Evolutionary conservation across 2,329 filamentous ascomycete genomes (phyloP).

Genomic region (Bisporella sp.): DNA sequence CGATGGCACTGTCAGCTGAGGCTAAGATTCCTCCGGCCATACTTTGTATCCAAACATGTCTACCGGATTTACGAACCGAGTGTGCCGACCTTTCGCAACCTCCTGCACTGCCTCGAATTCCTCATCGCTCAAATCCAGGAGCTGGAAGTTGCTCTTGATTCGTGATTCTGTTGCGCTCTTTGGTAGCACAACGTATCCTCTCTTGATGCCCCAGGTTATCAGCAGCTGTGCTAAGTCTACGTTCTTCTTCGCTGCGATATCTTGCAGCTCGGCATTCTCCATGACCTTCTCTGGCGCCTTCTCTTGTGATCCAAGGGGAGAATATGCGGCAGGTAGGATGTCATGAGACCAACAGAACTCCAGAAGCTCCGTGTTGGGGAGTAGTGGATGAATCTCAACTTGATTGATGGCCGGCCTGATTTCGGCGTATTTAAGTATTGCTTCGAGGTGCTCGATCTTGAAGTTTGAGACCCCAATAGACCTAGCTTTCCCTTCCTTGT

Average conservation of each 20-base stretch:
- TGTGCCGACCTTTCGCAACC: slow-evolving; percentile 58
- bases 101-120: slow-evolving; percentile 48
- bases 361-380: slow-evolving; percentile 62
- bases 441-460: slow-evolving; percentile 43
- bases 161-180: slow-evolving; percentile 62
- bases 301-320: slow-evolving; percentile 56
- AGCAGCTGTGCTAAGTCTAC: slow-evolving; percentile 54
- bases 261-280: slow-evolving; percentile 50
- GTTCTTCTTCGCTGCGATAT: slow-evolving; percentile 54
- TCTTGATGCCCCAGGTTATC: slow-evolving; percentile 63
- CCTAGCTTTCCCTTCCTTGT: slow-evolving; percentile 49
- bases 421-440: slow-evolving; percentile 40
- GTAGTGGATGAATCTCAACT: slow-evolving; percentile 66
- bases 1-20: background rate
- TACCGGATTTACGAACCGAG: slow-evolving; percentile 73
- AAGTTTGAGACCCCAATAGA: slow-evolving; percentile 56
- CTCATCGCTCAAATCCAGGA: slow-evolving; percentile 54
- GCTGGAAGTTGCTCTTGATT: slow-evolving; percentile 61
- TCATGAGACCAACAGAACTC: slow-evolving; percentile 60
- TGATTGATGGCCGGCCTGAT: slow-evolving; percentile 45
- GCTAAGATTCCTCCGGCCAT: slow-evolving; percentile 48
- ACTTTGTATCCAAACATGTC: slow-evolving; percentile 68
- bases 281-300: slow-evolving; percentile 56
- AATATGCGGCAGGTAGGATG: slow-evolving; percentile 70
- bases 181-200: slow-evolving; percentile 62